These are phyloP conservation scores for Chloranthus sessilifolius DNA, from an alignment of 164 flowering plant genomes.

Conservation along the genomic window DNA sequence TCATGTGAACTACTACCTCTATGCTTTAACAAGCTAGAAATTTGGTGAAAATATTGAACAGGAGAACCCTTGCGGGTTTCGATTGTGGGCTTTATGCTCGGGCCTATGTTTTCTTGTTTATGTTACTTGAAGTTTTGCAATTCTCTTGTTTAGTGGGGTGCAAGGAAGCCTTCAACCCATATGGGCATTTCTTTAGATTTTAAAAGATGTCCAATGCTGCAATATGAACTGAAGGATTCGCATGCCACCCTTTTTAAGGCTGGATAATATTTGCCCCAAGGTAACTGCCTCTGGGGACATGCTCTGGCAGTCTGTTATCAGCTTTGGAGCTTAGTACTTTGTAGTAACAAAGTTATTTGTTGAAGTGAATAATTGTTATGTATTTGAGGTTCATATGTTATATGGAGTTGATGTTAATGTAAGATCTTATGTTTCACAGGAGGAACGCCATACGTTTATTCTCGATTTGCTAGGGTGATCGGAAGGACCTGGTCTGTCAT, in stretches of 20 bases:
- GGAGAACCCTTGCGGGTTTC: background rate
- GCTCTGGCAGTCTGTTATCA: slow-evolving; percentile 26
- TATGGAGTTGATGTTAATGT: slow-evolving; percentile 3
- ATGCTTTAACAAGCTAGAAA: too few relatives aligned
- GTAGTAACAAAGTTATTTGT: slow-evolving; percentile 1
- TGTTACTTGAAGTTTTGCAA: slow-evolving; percentile 11
- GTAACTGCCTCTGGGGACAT: slow-evolving; percentile 23
- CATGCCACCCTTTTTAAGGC: slow-evolving; percentile 18
- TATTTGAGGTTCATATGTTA: background rate
- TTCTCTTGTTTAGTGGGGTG: slow-evolving; percentile 3
- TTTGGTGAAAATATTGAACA: slow-evolving; percentile 1
- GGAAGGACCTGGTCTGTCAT: background rate
- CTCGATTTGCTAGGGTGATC: background rate
- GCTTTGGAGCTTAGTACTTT: slow-evolving; percentile 22
- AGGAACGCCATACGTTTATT: background rate
- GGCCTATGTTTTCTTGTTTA: slow-evolving; percentile 6
- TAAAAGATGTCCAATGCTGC: slow-evolving; percentile 12
- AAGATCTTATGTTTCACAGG: slow-evolving; percentile 10
- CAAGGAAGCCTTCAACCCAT: slow-evolving; percentile 12
- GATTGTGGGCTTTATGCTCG: slow-evolving; percentile 6
- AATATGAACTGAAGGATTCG: slow-evolving; percentile 15
- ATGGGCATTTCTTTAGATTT: slow-evolving; percentile 6
- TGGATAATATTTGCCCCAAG: slow-evolving; percentile 27
- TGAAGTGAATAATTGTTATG: background rate
- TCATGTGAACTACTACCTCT: too few relatives aligned